Conservation (phyloP, 139 green algal species). For the Volvox africanus region DNA sequence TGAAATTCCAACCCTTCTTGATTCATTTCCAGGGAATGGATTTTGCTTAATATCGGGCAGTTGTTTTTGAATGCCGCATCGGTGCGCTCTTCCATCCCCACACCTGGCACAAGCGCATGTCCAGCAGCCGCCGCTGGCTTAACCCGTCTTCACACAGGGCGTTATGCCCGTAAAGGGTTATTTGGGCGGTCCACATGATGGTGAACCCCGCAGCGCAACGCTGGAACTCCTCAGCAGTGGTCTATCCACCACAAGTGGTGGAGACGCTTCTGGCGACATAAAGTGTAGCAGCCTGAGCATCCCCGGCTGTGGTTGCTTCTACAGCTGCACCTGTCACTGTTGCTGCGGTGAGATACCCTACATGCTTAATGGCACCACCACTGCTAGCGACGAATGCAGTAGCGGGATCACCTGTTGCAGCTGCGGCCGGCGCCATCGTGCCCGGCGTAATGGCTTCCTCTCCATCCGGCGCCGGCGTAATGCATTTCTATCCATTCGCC, state of each 20-base stretch:
- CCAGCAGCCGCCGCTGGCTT: too few relatives aligned
- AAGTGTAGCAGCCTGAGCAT: neutral
- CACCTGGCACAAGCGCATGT: too few relatives aligned
- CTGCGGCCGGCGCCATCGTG: neutral
- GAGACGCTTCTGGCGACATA: neutral
- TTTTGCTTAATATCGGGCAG: too few relatives aligned
- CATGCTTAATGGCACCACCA: neutral
- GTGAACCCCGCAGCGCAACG: neutral
- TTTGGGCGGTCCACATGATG: neutral
- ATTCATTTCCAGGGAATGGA: too few relatives aligned
- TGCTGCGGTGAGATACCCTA: neutral
- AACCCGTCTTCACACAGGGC: too few relatives aligned
- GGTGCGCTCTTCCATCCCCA: too few relatives aligned
- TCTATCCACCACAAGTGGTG: neutral
- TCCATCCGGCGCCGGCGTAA: constrained; percentile 13
- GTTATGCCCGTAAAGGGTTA: too few relatives aligned
- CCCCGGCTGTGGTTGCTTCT: neutral
- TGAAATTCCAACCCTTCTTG: too few relatives aligned
- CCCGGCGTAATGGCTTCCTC: constrained; percentile 1
- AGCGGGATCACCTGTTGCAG: neutral
- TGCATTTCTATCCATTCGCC: constrained; percentile 8
- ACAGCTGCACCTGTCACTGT: neutral
- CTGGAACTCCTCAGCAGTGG: neutral
- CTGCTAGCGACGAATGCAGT: neutral
- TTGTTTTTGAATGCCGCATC: too few relatives aligned